Conservation (phyloP, 495 filamentous ascomycete genomes). For the Daldinia loculata region DNA sequence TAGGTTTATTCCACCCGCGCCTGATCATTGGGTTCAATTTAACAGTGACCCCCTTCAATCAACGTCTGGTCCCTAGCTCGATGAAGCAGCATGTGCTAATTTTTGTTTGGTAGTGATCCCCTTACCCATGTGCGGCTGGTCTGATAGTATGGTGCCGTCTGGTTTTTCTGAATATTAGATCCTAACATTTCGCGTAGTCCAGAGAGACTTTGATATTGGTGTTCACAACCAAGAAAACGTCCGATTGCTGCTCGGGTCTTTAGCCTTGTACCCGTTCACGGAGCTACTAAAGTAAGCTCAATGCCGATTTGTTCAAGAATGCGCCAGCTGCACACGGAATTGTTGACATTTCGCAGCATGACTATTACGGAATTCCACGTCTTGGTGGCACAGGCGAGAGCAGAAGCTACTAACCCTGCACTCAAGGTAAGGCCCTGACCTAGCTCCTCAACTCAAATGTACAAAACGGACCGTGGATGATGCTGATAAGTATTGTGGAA, state of each 20-base stretch:
- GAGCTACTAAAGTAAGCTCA: conserved; percentile 51
- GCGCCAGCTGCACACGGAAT: conserved; percentile 26
- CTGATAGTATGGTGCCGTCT: conserved; percentile 62
- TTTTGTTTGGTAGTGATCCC: conserved; percentile 61
- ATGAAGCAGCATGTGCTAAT: conserved; percentile 16
- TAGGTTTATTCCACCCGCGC: background rate
- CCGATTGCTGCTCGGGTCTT: conserved; percentile 65
- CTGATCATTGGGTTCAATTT: background rate
- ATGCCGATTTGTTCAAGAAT: conserved; percentile 19
- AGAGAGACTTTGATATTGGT: conserved; percentile 70
- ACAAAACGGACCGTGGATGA: conserved; percentile 5
- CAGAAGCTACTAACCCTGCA: conserved; percentile 69
- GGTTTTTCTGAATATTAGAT: conserved; percentile 10
- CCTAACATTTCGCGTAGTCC: conserved; percentile 55
- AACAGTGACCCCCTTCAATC: conserved; percentile 2
- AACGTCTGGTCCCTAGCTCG: background rate
- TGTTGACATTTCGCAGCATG: conserved; percentile 64
- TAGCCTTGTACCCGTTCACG: conserved; percentile 70
- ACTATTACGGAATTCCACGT: conserved; percentile 67
- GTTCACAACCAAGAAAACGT: conserved; percentile 67
- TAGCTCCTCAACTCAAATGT: conserved; percentile 10
- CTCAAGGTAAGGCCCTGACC: conserved; percentile 61
- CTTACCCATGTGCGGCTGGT: conserved; percentile 79
- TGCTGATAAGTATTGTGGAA: conserved; percentile 35
- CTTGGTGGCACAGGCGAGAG: conserved; percentile 70